Conservation (phyloP, 257 asterid genomes). For the Gentiana macrophylla region DNA sequence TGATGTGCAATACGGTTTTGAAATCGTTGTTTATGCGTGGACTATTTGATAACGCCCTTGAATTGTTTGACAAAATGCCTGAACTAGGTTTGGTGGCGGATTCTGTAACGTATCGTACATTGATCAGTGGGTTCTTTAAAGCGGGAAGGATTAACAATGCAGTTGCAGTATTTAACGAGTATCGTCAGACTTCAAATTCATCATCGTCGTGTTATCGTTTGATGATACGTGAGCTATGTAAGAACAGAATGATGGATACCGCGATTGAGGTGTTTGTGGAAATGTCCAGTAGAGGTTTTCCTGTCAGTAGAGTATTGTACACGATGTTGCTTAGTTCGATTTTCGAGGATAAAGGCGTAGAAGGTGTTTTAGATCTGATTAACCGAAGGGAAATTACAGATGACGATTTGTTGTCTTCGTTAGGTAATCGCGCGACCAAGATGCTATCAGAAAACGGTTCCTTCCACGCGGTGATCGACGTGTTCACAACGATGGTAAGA, state of each 20-base stretch:
- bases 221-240: constrained; percentile 50
- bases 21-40: constrained; percentile 70
- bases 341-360: constrained; percentile 29
- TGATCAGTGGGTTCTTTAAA: constrained; percentile 71
- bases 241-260: constrained; percentile 44
- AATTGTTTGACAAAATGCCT: constrained; percentile 38
- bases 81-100: constrained; percentile 40
- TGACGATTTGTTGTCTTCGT: constrained; percentile 19
- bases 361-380: constrained; percentile 37
- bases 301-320: constrained; percentile 30
- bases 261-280: constrained; percentile 48
- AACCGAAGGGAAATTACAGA: constrained; percentile 31
- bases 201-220: constrained; percentile 45
- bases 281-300: constrained; percentile 28
- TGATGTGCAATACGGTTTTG: constrained; percentile 60
- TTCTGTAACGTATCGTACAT: constrained; percentile 38
- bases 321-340: constrained; percentile 34
- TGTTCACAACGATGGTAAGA: constrained; percentile 32
- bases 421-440: constrained; percentile 31
- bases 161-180: constrained; percentile 53
- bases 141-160: constrained; percentile 60
- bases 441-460: constrained; percentile 44
- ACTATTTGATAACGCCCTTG: constrained; percentile 59
- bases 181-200: constrained; percentile 29
- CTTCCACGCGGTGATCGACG: constrained; percentile 33